Base-by-base conservation (phyloP, 345 rosid species). In the Corchorus capsularis region DNA sequence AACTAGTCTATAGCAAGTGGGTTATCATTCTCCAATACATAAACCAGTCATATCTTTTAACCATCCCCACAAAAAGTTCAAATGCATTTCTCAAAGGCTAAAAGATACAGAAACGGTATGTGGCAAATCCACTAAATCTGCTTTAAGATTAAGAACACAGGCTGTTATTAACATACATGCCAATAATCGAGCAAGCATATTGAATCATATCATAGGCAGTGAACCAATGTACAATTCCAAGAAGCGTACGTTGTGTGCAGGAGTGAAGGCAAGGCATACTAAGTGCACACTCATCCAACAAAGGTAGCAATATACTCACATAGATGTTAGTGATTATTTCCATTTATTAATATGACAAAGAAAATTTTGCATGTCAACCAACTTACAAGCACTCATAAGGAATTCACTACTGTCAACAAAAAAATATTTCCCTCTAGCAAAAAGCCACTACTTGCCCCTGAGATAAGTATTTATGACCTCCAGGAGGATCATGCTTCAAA, bases 251-350 rank as follows among this genome's bases (percentile, higher is more conserved):
- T 32, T 22, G 9, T 69, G 72, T 34, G 45, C 60, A 50, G 8
- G 73, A 3, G 32, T 34, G 60, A 34, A 15, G 19, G 22, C 13
- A 50, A n/a, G n/a, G 45, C 41, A 2, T 39, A 54, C 0, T 15
- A 71, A 6, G 37, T 20, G 46, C 63, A 55, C 35, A 15, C 27
- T 32, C 61, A 32, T 50, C 73, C 15, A 34, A 52, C 27, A 69
- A 11, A 69, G 47, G 50, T n/a, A 56, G 6, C 22, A 17, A 17
- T 5, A 41, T 17, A 71, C n/a, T 35, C 34, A 54, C 37, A 37
- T 9, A 70, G 35, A n/a, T n/a, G 2, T 37, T 71, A 35, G 74
- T 19, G 63, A 35, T 55, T n/a, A 43, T 39, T 71, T 71, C 63
- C 50, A 54, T 71, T 53, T 55, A 55, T 34, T 49, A 49, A 22